Conservation (phyloP, 345 rosid species). For the Hibiscus trionum region DNA sequence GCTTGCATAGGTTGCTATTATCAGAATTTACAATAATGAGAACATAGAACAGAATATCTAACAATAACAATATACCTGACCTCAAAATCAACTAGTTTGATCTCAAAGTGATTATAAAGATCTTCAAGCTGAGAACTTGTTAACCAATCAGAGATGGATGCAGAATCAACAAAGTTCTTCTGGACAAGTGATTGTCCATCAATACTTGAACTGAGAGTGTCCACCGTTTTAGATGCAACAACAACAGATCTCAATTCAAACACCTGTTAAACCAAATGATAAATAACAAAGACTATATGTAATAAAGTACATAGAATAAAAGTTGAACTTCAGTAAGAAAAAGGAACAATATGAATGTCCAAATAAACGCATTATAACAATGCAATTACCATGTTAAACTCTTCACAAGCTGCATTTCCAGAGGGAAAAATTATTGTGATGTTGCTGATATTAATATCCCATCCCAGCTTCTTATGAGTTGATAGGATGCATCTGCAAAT, state of each 20-base stretch:
- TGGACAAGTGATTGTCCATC: constrained; percentile 26
- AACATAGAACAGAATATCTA: background rate
- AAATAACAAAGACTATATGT: background rate
- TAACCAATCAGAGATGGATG: constrained; percentile 17
- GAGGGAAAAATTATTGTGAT: constrained; percentile 46
- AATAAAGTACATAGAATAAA: background rate
- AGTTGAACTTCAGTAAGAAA: background rate
- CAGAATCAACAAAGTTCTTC: constrained; percentile 27
- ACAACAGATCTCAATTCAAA: constrained; percentile 39
- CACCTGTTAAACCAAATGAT: constrained; percentile 37
- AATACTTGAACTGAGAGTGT: constrained; percentile 26
- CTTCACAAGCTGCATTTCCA: constrained; percentile 34
- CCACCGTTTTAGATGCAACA: constrained; percentile 32
- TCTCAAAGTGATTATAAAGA: constrained; percentile 53
- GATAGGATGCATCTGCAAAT: constrained; percentile 60
- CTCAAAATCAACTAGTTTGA: constrained; percentile 51
- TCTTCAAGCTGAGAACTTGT: constrained; percentile 32
- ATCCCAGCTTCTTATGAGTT: constrained; percentile 45
- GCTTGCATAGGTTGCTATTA: constrained; percentile 23
- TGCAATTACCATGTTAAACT: constrained; percentile 52
- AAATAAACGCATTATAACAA: constrained; percentile 3
- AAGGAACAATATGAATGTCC: background rate
- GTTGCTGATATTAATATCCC: constrained; percentile 50
- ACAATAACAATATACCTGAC: constrained; percentile 25
- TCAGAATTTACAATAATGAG: constrained; percentile 10